phyloP scores from a whole-genome alignment of 306 rosid genomes.

The Begonia loranthoides region DNA sequence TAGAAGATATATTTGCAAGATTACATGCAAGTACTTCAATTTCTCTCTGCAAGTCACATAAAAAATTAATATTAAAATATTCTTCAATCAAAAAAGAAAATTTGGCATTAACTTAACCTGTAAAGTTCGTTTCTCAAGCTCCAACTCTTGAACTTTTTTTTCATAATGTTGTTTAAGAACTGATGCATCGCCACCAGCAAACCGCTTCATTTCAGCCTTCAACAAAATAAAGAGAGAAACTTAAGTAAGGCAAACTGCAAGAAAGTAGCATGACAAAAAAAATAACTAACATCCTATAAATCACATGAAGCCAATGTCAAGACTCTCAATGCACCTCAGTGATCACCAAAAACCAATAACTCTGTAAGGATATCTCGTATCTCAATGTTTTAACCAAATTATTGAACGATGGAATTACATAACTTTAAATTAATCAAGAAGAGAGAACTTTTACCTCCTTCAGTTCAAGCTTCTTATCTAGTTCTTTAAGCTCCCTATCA shows the following conservation, averaged over 20 bases:
- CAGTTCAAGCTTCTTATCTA: slow-evolving; percentile 85
- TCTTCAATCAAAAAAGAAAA: slow-evolving; percentile 5
- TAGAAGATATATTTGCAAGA: slow-evolving; percentile 56
- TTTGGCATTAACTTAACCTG: slow-evolving; percentile 44
- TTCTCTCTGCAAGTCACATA: slow-evolving; percentile 44
- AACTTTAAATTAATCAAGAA: neutral
- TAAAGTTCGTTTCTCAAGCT: slow-evolving; percentile 65
- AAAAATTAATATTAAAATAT: slow-evolving; percentile 1
- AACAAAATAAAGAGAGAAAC: slow-evolving; percentile 4
- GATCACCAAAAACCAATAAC: no score
- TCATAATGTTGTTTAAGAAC: slow-evolving; percentile 80
- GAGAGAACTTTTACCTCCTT: slow-evolving; percentile 57
- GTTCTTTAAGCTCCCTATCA: slow-evolving; percentile 78
- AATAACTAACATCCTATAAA: no score
- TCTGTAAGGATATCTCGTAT: no score
- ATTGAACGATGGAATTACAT: no score
- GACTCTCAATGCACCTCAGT: no score
- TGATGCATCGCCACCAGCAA: slow-evolving; percentile 38
- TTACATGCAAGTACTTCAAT: slow-evolving; percentile 58
- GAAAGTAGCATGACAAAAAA: no score
- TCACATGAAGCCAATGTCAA: no score
- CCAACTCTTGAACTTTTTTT: slow-evolving; percentile 84
- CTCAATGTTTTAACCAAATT: no score
- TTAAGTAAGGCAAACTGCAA: neutral
- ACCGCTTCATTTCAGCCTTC: slow-evolving; percentile 90